Conservation (phyloP, 768 basidiomycete genomes). For the Leccinum longicurvipes region DNA sequence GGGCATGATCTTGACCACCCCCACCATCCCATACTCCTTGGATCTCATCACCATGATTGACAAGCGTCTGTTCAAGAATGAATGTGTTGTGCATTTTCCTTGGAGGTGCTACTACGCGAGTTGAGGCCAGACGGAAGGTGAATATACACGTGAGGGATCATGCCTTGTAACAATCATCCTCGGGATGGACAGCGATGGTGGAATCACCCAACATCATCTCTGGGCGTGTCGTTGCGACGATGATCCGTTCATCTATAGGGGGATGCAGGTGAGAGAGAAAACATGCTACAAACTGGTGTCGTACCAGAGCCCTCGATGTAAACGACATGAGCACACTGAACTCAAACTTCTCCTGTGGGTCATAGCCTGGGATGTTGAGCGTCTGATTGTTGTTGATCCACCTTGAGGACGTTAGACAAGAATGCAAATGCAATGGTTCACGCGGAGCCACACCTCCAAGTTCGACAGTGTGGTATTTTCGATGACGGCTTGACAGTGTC, state of each 20-base stretch:
- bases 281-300: constrained; percentile 7
- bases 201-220: constrained; percentile 99
- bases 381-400: constrained; percentile 89
- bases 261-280: background rate
- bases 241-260: constrained; percentile 86
- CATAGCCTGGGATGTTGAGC: constrained; percentile 91
- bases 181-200: constrained; percentile 93
- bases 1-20: too few species aligned
- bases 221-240: constrained; percentile 95
- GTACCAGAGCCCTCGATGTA: constrained; percentile 84
- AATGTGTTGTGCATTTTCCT: too few species aligned
- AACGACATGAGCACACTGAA: constrained; percentile 97
- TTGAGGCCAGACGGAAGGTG: too few species aligned
- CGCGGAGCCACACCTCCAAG: constrained; percentile 61
- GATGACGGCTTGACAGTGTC: constrained; percentile 80
- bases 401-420: constrained; percentile 39
- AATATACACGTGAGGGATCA: background rate
- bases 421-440: background rate
- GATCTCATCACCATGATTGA: too few species aligned
- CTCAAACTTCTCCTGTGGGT: constrained; percentile 89
- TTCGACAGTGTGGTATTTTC: constrained; percentile 62
- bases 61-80: too few species aligned
- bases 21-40: too few species aligned
- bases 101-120: too few species aligned
- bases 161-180: constrained; percentile 85